Conservation (phyloP, 345 rosid species). For the Hibiscus mutabilis region DNA sequence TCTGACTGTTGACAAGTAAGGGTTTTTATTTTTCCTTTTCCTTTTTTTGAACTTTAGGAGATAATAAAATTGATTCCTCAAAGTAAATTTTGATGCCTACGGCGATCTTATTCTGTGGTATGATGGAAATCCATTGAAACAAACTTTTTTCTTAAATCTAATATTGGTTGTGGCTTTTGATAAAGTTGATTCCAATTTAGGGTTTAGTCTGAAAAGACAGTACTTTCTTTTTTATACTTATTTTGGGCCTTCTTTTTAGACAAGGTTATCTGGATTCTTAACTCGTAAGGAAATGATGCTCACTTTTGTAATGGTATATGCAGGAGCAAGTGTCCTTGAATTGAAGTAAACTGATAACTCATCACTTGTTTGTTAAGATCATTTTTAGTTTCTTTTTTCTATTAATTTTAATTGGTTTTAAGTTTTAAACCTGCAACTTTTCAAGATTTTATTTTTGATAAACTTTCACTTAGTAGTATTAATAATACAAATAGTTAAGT, state of each 20-base stretch:
- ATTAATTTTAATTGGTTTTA: background rate
- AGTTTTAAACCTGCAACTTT: background rate
- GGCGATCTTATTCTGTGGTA: background rate
- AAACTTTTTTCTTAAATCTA: background rate
- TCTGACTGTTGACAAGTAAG: background rate
- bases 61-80: background rate
- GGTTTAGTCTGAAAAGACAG: constrained; percentile 8
- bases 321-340: background rate
- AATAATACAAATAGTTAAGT: background rate
- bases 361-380: background rate
- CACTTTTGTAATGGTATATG: background rate
- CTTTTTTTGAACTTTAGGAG: background rate
- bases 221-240: background rate
- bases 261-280: constrained; percentile 12
- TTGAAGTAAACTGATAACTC: background rate
- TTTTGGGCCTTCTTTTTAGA: background rate
- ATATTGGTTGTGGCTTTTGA: background rate
- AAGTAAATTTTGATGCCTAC: background rate
- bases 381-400: background rate
- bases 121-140: background rate
- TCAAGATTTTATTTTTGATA: background rate
- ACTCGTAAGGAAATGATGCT: constrained; percentile 13
- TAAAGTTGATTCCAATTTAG: constrained; percentile 3
- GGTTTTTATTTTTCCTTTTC: background rate
- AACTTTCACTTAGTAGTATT: background rate